Evolutionary conservation across 345 rosid genomes (phyloP).

Genomic region (Sisymbrium irio): DNA sequence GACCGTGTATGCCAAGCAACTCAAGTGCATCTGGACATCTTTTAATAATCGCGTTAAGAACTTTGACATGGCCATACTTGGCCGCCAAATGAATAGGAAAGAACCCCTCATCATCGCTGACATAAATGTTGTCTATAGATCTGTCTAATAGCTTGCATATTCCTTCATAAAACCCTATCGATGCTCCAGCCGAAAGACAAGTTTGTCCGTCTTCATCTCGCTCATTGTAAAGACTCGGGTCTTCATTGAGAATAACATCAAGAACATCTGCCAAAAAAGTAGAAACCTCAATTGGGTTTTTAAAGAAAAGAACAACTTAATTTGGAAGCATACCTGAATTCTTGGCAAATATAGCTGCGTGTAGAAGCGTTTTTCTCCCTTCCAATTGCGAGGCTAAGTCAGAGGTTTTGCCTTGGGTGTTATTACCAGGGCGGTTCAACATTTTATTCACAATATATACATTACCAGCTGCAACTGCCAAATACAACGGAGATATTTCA

Average conservation of each 20-base stretch:
- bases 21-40: neutral
- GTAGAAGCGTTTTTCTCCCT: slow-evolving; percentile 5
- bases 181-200: slow-evolving; percentile 5
- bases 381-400: neutral
- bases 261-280: neutral
- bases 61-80: neutral
- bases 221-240: neutral
- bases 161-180: neutral
- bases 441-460: neutral
- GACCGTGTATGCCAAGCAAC: neutral
- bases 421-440: neutral
- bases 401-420: neutral
- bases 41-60: neutral
- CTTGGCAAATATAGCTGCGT: neutral
- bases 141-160: neutral
- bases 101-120: neutral
- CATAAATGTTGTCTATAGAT: neutral
- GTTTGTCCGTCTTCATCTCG: slow-evolving; percentile 22
- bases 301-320: no score
- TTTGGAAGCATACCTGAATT: neutral
- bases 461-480: neutral
- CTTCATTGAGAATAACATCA: neutral
- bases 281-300: neutral
- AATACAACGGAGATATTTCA: neutral
- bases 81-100: neutral